Percentiles rank a stretch among this genome's conserved stretches.
phyloP scores from a whole-genome alignment of 1,284 basidiomycete genomes.

The Salmacisia buchloeana region DNA sequence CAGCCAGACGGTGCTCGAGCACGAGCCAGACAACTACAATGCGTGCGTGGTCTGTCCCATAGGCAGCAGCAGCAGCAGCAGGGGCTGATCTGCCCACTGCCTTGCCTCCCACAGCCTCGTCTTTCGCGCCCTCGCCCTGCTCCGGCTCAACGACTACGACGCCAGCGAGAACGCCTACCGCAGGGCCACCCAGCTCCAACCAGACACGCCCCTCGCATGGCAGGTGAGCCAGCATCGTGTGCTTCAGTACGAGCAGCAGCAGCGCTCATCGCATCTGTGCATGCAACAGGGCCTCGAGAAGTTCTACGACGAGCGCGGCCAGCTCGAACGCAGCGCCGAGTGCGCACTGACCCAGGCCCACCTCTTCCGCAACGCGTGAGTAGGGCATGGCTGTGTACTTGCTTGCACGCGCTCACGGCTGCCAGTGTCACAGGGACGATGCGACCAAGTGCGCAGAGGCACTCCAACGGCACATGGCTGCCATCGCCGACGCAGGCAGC shows the following conservation, averaged over 20 bases:
- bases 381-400: neutral
- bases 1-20: slow-evolving; percentile 27
- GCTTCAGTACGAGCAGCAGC: too few relatives aligned
- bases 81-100: neutral
- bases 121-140: slow-evolving; percentile 35
- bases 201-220: slow-evolving; percentile 48
- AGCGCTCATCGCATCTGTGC: neutral
- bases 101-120: slow-evolving; percentile 23
- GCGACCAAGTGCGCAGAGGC: slow-evolving; percentile 70
- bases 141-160: slow-evolving; percentile 28
- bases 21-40: slow-evolving; percentile 44
- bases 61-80: neutral
- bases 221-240: too few relatives aligned
- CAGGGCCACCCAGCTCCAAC: slow-evolving; percentile 47
- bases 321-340: slow-evolving; percentile 42
- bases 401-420: neutral
- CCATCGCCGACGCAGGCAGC: slow-evolving; percentile 62
- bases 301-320: slow-evolving; percentile 48
- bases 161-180: slow-evolving; percentile 43
- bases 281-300: slow-evolving; percentile 47
- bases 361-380: slow-evolving; percentile 30
- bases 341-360: slow-evolving; percentile 44
- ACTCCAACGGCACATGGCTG: slow-evolving; percentile 69
- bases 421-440: slow-evolving; percentile 61
- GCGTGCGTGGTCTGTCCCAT: slow-evolving; percentile 14